Evolutionary conservation across 345 rosid genomes (phyloP).

Genomic region (Eucalyptus guilfoylei): DNA sequence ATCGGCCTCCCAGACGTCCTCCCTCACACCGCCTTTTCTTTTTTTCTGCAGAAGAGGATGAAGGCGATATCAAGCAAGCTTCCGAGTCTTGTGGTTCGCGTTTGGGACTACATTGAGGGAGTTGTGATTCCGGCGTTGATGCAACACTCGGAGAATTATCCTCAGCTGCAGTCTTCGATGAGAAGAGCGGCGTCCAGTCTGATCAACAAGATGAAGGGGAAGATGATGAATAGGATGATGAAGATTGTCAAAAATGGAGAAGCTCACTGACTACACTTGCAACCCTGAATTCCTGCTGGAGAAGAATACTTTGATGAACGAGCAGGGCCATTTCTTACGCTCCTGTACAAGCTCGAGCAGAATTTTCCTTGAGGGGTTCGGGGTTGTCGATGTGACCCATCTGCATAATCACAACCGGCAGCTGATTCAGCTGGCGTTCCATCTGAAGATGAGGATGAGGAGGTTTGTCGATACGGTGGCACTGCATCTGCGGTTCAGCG

Average conservation of each 20-base stretch:
- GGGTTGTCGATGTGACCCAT: accelerated
- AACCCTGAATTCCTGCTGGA: neutral
- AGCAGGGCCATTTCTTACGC: no score
- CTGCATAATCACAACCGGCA: neutral
- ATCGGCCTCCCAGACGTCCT: conserved; percentile 17
- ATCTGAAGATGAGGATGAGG: conserved; percentile 11
- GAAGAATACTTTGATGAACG: no score
- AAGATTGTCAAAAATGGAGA: conserved; percentile 21
- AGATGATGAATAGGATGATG: neutral
- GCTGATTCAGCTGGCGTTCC: neutral
- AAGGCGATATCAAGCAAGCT: neutral
- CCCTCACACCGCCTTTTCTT: neutral
- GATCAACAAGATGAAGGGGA: conserved; percentile 9
- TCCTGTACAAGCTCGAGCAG: no score
- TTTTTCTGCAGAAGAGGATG: neutral
- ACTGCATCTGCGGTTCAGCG: neutral
- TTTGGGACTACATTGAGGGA: conserved; percentile 11
- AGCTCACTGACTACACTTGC: conserved; percentile 16
- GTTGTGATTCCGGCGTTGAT: neutral
- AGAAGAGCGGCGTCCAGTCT: conserved; percentile 2
- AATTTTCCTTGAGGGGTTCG: neutral
- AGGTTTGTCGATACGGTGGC: conserved; percentile 10
- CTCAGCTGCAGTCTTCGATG: neutral
- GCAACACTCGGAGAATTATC: neutral
- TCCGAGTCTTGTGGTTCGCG: neutral